Percentiles rank a stretch among this genome's conserved stretches.
These are phyloP conservation scores for Macrophomina pseudophaseolina DNA, from an alignment of 2,329 filamentous ascomycete species.

Conservation along the genomic window DNA sequence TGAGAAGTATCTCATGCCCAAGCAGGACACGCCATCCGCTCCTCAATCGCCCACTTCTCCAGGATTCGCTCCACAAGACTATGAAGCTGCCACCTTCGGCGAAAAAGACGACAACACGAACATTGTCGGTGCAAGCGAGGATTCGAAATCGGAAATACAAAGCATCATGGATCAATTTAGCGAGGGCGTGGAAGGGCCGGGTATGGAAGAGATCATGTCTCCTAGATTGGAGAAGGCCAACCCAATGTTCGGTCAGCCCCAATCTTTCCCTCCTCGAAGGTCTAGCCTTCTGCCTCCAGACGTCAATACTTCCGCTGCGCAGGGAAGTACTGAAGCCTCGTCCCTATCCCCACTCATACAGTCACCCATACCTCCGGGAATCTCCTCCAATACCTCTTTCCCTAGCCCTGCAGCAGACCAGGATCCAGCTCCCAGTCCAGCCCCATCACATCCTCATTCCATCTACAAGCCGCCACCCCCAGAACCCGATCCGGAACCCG, in stretches of 20 bases:
- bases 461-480: slow-evolving; percentile 65
- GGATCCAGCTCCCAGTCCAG: slow-evolving; percentile 20
- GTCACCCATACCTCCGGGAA: slow-evolving; percentile 31
- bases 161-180: slow-evolving; percentile 98
- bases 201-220: slow-evolving; percentile 87
- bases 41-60: slow-evolving; percentile 9
- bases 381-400: slow-evolving; percentile 32
- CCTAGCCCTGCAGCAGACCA: slow-evolving; percentile 31
- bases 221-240: slow-evolving; percentile 82
- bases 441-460: slow-evolving; percentile 29
- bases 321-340: slow-evolving; percentile 31
- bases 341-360: slow-evolving; percentile 2
- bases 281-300: slow-evolving; percentile 73
- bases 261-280: slow-evolving; percentile 78
- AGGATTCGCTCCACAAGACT: slow-evolving; percentile 17
- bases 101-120: slow-evolving; percentile 35
- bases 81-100: slow-evolving; percentile 33
- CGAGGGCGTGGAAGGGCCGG: slow-evolving; percentile 72
- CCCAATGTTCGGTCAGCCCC: slow-evolving; percentile 70
- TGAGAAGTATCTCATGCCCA: slow-evolving; percentile 17
- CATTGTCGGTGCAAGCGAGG: slow-evolving; percentile 61
- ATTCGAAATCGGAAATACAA: slow-evolving; percentile 85
- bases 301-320: slow-evolving; percentile 42
- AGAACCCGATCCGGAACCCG: slow-evolving; percentile 69
- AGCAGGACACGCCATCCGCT: neutral